Evolutionary conservation across 2,329 filamentous ascomycete genomes (phyloP).

Genomic region (Pleurostoma richardsiae): DNA sequence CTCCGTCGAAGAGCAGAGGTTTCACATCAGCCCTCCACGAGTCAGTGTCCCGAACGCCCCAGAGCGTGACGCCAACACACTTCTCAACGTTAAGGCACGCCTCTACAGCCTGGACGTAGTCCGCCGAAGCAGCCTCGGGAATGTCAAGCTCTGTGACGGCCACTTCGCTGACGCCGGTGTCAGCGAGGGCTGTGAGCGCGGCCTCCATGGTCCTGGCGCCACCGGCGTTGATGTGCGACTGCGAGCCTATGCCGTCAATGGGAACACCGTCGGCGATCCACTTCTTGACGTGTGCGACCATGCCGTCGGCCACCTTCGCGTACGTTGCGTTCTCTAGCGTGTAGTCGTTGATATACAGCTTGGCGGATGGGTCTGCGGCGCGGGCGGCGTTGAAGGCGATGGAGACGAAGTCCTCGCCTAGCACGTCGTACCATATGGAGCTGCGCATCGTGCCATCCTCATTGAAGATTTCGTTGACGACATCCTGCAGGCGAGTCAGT

Average conservation of each 20-base stretch:
- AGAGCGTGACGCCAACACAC: conserved; percentile 15
- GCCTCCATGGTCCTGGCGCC: conserved; percentile 37
- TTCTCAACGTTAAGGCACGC: conserved; percentile 14
- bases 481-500: conserved; percentile 33
- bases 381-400: conserved; percentile 67
- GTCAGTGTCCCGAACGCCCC: conserved; percentile 26
- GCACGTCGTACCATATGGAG: conserved; percentile 61
- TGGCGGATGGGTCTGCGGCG: conserved; percentile 59
- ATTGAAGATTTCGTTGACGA: conserved; percentile 61
- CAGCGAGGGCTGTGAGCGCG: conserved; percentile 48
- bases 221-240: conserved; percentile 46
- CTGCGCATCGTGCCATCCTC: conserved; percentile 55
- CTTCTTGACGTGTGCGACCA: conserved; percentile 55
- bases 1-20: conserved; percentile 49
- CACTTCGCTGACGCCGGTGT: conserved; percentile 45
- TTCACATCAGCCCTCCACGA: conserved; percentile 44
- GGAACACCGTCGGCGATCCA: conserved; percentile 58
- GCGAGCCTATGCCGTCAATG: conserved; percentile 61
- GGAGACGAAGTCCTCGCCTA: conserved; percentile 65
- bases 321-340: conserved; percentile 58
- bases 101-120: conserved; percentile 48
- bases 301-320: conserved; percentile 49
- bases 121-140: conserved; percentile 43
- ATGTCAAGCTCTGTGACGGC: conserved; percentile 68
- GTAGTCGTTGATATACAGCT: conserved; percentile 73